phyloP scores from a whole-genome alignment of 345 rosid species.

The Ceriops zippeliana region DNA sequence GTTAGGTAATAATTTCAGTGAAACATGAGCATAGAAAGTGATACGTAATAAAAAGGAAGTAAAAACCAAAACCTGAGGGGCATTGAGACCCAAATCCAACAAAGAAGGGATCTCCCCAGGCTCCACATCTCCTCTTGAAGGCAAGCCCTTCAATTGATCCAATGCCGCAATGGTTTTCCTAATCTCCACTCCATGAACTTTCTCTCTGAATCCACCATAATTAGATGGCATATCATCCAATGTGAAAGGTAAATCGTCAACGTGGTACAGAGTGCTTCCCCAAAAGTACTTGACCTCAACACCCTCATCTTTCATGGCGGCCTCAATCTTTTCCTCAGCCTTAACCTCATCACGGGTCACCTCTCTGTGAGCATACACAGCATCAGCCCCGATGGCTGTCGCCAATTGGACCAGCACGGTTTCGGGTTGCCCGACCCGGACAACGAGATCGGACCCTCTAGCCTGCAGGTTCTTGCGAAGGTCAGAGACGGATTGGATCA shows the following conservation, averaged over 20 bases:
- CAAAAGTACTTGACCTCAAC: constrained; percentile 84
- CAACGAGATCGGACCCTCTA: constrained; percentile 87
- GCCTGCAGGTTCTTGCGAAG: constrained; percentile 85
- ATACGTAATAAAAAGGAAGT: background rate
- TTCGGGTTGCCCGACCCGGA: constrained; percentile 83
- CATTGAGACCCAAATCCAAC: constrained; percentile 77
- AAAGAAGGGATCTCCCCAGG: constrained; percentile 86
- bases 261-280: constrained; percentile 93
- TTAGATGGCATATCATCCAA: constrained; percentile 79
- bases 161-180: constrained; percentile 78
- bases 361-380: constrained; percentile 81
- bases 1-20: no score
- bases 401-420: constrained; percentile 71
- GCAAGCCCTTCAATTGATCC: constrained; percentile 83
- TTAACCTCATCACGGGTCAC: constrained; percentile 82
- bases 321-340: constrained; percentile 81
- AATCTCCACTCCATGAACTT: constrained; percentile 67
- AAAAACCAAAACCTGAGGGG: constrained; percentile 53
- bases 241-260: constrained; percentile 90
- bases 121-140: constrained; percentile 89
- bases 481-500: constrained; percentile 86
- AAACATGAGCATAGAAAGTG: background rate
- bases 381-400: constrained; percentile 88
- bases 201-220: constrained; percentile 74
- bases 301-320: constrained; percentile 86